Evolutionary conservation across 768 basidiomycete genomes (phyloP), one percentile per base, ranked within the genome.

Genomic region (Mycena capillaripes): DNA sequence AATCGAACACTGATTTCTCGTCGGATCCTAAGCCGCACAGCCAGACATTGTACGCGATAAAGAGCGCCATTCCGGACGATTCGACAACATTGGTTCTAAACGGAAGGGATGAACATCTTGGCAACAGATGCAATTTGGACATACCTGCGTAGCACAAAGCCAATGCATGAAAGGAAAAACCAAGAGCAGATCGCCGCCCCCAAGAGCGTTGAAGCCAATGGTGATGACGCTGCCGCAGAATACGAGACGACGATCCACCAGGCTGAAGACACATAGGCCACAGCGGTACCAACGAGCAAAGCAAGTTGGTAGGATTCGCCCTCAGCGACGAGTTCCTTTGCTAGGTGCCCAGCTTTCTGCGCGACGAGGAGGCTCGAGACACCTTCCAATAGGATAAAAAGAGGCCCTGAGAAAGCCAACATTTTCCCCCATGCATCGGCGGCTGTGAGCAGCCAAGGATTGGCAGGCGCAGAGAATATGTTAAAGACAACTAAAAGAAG

Each of bases 1-100:
- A 89, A 77, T 93, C 91, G 30, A 90, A 90, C 74, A 92, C 91
- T 0, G 93, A 90, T 64, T 89, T 88, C 74, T 90, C 89, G 79
- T 94, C 93, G 75, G 93, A 92, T 21, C 73, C 73, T 25, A 75
- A 21, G 11, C 94, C 94, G 78, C 95, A 95, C 38, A 96, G 86
- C 96, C 96, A 97, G 38, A 97, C 89, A 74, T 95, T 95, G 81
- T 95, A 96, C 8, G 95, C 95, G 48, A 98, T 89, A 80, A 97
- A 95, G 30, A 97, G 85, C 4, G 95, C 92, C 30, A 98, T 89
- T 57, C 94, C 91, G 3, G 94, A 92, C 4, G 96, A 96, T 81
- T 98, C 97, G 66, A 98, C 93, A 58, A 97, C 93, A 77, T 97
- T 97, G 48, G 97, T 97, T 66, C 74, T 71, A 21, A 19, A 32